phyloP scores from a whole-genome alignment of 257 asterid species.

The Misopates orontium region DNA sequence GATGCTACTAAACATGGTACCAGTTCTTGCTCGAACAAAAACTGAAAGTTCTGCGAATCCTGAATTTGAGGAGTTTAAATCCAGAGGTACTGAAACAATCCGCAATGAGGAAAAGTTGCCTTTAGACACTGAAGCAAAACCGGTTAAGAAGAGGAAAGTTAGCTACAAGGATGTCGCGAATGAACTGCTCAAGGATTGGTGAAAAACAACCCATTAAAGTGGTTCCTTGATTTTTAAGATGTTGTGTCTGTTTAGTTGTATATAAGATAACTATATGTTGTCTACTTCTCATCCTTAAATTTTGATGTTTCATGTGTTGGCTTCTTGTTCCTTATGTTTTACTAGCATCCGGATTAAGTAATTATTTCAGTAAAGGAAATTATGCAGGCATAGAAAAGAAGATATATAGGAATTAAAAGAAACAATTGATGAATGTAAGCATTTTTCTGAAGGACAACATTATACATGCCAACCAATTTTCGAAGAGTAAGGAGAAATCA shows the following conservation, averaged over 20 bases:
- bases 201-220: conserved; percentile 20
- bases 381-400: too few species aligned
- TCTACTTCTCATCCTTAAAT: neutral
- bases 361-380: too few species aligned
- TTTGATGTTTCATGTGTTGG: neutral
- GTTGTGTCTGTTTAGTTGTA: neutral
- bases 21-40: conserved; percentile 41
- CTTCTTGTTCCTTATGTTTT: neutral
- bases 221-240: neutral
- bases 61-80: conserved; percentile 27
- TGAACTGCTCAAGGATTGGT: conserved; percentile 79
- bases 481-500: too few species aligned
- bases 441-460: too few species aligned
- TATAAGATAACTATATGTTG: neutral
- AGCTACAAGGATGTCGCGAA: conserved; percentile 79
- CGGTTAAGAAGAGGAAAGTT: conserved; percentile 76
- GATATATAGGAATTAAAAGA: too few species aligned
- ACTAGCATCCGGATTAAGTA: neutral
- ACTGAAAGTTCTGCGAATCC: conserved; percentile 21
- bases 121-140: conserved; percentile 35
- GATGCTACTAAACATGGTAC: conserved; percentile 59
- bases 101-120: conserved; percentile 31
- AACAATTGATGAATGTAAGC: too few species aligned
- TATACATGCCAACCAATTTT: too few species aligned
- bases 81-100: conserved; percentile 7